Percentiles rank a stretch among this genome's conserved stretches.
phyloP scores from a whole-genome alignment of 2,329 filamentous ascomycete genomes.

The Microsporum canis region DNA sequence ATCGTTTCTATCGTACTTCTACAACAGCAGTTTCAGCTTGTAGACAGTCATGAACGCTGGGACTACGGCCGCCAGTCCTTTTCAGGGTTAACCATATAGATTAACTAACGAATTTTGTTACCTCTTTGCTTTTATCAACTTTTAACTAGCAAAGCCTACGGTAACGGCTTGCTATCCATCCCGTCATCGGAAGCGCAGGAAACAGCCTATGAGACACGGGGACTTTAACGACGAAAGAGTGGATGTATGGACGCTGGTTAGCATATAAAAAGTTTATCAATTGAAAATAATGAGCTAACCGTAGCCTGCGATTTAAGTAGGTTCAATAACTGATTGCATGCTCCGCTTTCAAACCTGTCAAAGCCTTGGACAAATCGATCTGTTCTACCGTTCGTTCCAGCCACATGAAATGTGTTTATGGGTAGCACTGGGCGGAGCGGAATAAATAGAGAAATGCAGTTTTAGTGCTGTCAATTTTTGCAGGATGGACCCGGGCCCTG shows the following conservation, averaged over 20 bases:
- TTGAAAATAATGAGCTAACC: neutral
- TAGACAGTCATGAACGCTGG: neutral
- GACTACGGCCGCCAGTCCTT: neutral
- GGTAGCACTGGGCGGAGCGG: neutral
- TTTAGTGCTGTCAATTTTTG: neutral
- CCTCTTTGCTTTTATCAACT: neutral
- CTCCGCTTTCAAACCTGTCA: neutral
- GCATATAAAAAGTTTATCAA: neutral
- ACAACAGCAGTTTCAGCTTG: neutral
- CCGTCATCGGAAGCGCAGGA: neutral
- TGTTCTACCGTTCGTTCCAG: neutral
- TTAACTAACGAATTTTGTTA: neutral
- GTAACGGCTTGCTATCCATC: neutral
- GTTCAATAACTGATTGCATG: neutral
- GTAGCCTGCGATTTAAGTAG: neutral
- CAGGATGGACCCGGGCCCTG: neutral
- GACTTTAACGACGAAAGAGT: neutral
- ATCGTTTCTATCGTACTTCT: neutral
- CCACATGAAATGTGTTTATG: neutral
- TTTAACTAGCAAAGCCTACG: neutral
- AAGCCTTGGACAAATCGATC: neutral
- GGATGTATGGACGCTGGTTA: neutral
- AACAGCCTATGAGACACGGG: neutral
- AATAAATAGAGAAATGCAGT: neutral
- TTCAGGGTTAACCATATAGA: neutral